These are phyloP conservation scores for Ascosphaera apis DNA, from an alignment of 2,329 filamentous ascomycete genomes.

Conservation along the genomic window DNA sequence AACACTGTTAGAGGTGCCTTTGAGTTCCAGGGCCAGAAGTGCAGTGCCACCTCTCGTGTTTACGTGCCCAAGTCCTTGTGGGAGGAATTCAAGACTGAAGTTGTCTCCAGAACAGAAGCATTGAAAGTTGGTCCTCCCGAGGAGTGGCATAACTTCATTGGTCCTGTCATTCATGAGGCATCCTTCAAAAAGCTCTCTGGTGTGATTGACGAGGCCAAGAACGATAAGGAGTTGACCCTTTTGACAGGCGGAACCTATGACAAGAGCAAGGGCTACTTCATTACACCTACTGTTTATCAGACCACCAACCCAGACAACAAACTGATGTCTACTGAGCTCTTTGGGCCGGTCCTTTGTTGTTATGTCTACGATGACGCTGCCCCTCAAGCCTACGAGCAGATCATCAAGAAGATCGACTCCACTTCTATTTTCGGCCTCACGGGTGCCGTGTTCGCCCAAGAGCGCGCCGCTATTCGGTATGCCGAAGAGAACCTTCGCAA, in stretches of 20 bases:
- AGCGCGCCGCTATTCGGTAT: constrained; percentile 14
- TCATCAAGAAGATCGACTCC: constrained; percentile 28
- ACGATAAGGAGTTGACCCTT: constrained; percentile 47
- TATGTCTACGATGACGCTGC: constrained; percentile 55
- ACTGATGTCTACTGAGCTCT: constrained; percentile 56
- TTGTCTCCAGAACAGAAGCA: constrained; percentile 44
- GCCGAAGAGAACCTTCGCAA: constrained; percentile 16
- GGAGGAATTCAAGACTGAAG: constrained; percentile 43
- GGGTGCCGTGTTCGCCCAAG: constrained; percentile 20
- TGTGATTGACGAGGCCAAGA: constrained; percentile 60
- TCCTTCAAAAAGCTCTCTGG: constrained; percentile 60
- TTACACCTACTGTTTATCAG: constrained; percentile 62
- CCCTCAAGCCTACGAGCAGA: constrained; percentile 30
- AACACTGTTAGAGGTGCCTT: constrained; percentile 74
- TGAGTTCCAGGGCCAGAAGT: constrained; percentile 83
- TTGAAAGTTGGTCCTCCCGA: constrained; percentile 50
- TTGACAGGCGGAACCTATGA: constrained; percentile 58
- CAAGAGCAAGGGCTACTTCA: constrained; percentile 55
- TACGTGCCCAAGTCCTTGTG: constrained; percentile 59
- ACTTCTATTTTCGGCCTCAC: constrained; percentile 21
- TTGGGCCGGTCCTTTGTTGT: constrained; percentile 52
- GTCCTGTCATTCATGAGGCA: constrained; percentile 61
- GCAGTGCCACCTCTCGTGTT: constrained; percentile 57
- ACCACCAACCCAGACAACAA: constrained; percentile 51
- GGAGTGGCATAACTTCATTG: constrained; percentile 57